Evolutionary conservation across 345 rosid species (phyloP).

Genomic region (Acer negundo): DNA sequence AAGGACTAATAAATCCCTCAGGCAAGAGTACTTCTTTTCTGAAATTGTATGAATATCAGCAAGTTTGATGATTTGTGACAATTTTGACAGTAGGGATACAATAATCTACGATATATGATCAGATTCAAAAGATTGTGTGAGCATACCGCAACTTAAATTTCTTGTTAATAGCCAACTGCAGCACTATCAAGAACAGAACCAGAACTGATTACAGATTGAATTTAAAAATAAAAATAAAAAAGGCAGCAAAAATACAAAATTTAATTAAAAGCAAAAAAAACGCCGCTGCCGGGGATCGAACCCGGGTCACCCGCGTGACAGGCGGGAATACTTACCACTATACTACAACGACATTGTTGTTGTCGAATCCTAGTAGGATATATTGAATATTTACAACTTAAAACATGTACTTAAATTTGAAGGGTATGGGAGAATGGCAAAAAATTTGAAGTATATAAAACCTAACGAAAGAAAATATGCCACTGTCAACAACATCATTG

Average conservation of each 20-base stretch:
- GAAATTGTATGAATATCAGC: neutral
- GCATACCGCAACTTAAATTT: neutral
- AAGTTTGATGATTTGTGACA: too few species aligned
- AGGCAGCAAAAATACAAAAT: too few species aligned
- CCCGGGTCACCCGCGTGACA: conserved; percentile 74
- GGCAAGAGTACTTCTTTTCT: neutral
- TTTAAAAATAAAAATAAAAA: accelerated
- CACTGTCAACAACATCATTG: too few species aligned
- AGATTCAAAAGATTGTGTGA: neutral
- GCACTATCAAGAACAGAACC: neutral
- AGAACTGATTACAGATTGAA: neutral
- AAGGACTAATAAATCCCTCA: neutral
- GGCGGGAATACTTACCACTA: conserved; percentile 67
- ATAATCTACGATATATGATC: too few species aligned
- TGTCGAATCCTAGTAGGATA: too few species aligned
- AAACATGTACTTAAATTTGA: too few species aligned
- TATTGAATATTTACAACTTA: too few species aligned
- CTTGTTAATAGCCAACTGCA: neutral
- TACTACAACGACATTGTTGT: conserved; percentile 52
- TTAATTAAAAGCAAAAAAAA: too few species aligned
- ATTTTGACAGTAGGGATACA: too few species aligned
- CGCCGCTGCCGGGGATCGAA: conserved; percentile 79
- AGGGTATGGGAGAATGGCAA: too few species aligned
- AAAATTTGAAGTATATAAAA: too few species aligned
- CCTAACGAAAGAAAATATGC: too few species aligned